These are phyloP conservation scores for Ganoderma sp. DNA, from an alignment of 1,284 basidiomycete genomes.

Conservation along the genomic window DNA sequence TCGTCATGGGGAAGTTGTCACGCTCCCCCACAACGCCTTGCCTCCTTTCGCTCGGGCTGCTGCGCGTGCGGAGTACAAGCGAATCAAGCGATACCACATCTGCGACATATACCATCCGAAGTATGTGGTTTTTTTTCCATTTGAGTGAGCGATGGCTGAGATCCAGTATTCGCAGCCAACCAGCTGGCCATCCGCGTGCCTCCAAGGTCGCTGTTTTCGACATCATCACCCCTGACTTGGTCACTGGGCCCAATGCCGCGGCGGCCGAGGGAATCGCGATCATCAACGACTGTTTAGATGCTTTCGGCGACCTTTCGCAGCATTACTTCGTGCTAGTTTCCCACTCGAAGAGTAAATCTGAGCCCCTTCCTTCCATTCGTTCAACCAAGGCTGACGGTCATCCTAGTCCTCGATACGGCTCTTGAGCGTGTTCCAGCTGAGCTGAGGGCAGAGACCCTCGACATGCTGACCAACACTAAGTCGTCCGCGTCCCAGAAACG, in stretches of 20 bases:
- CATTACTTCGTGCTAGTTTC: constrained; percentile 77
- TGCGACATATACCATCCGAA: constrained; percentile 72
- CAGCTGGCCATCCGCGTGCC: constrained; percentile 72
- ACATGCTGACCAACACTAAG: constrained; percentile 68
- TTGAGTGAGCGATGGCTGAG: background rate
- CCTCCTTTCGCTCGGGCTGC: constrained; percentile 87
- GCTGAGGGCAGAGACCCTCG: constrained; percentile 57
- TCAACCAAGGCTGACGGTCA: background rate
- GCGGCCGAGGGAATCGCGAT: constrained; percentile 74
- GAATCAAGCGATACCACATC: constrained; percentile 93
- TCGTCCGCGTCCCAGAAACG: constrained; percentile 72
- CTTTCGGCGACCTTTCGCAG: constrained; percentile 70
- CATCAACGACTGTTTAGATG: constrained; percentile 66
- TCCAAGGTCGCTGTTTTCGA: constrained; percentile 79
- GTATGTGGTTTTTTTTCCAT: constrained; percentile 45
- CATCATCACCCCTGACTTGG: constrained; percentile 76
- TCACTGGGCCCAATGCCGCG: constrained; percentile 64
- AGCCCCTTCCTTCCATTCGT: background rate
- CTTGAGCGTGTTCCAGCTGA: constrained; percentile 64
- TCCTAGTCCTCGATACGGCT: constrained; percentile 66
- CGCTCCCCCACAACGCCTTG: constrained; percentile 79
- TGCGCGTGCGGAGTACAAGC: constrained; percentile 70
- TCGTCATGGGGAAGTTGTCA: constrained; percentile 80
- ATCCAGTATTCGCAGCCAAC: constrained; percentile 47
- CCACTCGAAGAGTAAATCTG: constrained; percentile 67